A percentile compares a stretch with the other conserved stretches of the same genome.
Conservation (phyloP, 371 early-diverging fungal genomes). For the Rhizopus delemar region DNA sequence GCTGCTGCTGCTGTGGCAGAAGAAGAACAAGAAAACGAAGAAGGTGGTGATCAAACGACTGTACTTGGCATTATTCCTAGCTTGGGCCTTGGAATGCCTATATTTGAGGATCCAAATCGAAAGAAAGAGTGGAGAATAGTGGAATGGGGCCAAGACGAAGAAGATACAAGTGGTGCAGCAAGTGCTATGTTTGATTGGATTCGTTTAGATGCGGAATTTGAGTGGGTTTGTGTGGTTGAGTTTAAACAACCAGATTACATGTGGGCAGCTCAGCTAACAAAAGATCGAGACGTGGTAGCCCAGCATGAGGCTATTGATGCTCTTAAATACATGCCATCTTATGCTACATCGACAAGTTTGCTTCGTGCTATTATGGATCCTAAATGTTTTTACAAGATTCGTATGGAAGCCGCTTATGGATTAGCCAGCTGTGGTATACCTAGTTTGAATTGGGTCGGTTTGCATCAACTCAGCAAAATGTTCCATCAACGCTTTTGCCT, state of each 20-base stretch:
- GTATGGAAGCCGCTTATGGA: slow-evolving; percentile 90
- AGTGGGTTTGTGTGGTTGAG: slow-evolving; percentile 88
- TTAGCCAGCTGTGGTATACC: slow-evolving; percentile 73
- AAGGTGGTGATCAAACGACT: slow-evolving; percentile 53
- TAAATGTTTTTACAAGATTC: slow-evolving; percentile 88
- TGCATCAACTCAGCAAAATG: slow-evolving; percentile 73
- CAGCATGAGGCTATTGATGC: slow-evolving; percentile 90
- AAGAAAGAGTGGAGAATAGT: slow-evolving; percentile 74
- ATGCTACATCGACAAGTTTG: slow-evolving; percentile 72
- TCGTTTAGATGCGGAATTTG: slow-evolving; percentile 93
- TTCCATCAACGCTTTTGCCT: slow-evolving; percentile 78
- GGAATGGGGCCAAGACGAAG: slow-evolving; percentile 85
- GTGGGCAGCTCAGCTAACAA: slow-evolving; percentile 94
- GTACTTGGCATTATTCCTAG: slow-evolving; percentile 50
- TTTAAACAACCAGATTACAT: slow-evolving; percentile 95
- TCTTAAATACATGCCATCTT: slow-evolving; percentile 64
- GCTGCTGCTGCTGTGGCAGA: slow-evolving; percentile 80
- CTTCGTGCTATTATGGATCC: slow-evolving; percentile 79
- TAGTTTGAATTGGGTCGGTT: slow-evolving; percentile 67
- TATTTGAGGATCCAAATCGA: slow-evolving; percentile 71
- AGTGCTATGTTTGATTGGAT: slow-evolving; percentile 94
- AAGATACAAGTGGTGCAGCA: slow-evolving; percentile 67
- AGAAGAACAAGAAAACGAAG: slow-evolving; percentile 61
- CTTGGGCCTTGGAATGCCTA: slow-evolving; percentile 68
- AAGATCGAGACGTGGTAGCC: slow-evolving; percentile 94